phyloP scores from a whole-genome alignment of 495 filamentous ascomycete species.

The Penicillium ucsense region DNA sequence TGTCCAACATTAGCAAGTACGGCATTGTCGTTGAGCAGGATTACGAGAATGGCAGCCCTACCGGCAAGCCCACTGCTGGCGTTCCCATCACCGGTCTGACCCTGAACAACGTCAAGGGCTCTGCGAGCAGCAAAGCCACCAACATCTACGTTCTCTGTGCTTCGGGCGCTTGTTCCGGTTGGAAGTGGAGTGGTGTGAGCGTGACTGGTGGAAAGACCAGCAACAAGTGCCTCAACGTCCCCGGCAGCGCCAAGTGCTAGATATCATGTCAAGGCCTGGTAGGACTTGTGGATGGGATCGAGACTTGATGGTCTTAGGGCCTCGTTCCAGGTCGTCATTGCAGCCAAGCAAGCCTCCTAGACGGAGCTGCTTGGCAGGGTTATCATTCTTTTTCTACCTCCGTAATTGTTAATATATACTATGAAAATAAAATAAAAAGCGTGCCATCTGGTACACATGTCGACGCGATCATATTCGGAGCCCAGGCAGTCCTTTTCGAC shows the following conservation, averaged over 20 bases:
- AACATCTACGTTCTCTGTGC: conserved; percentile 47
- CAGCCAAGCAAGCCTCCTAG: not conserved
- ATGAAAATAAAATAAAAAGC: no score
- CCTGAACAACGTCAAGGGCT: conserved; percentile 41
- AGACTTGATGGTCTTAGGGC: not conserved
- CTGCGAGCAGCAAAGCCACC: conserved; percentile 30
- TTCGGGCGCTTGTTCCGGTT: conserved; percentile 27
- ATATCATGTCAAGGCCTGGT: not conserved
- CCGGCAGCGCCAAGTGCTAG: conserved; percentile 9
- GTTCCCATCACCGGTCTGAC: conserved; percentile 52
- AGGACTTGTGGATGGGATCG: not conserved
- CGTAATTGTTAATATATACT: no score
- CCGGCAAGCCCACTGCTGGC: conserved; percentile 50
- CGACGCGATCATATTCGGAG: no score
- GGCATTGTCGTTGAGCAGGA: conserved; percentile 63
- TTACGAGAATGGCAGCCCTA: conserved; percentile 54
- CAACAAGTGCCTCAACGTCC: conserved; percentile 29
- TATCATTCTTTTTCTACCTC: not conserved
- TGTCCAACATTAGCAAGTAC: conserved; percentile 48
- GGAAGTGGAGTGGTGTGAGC: conserved; percentile 36
- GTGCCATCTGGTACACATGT: no score
- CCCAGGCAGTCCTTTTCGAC: no score
- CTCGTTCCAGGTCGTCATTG: not conserved
- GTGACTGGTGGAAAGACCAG: conserved; percentile 39
- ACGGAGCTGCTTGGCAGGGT: not conserved